Percentiles rank a stretch among this genome's conserved stretches.
These are phyloP conservation scores for Thymus quinquecostatus DNA, from an alignment of 257 asterid species.

Conservation along the genomic window DNA sequence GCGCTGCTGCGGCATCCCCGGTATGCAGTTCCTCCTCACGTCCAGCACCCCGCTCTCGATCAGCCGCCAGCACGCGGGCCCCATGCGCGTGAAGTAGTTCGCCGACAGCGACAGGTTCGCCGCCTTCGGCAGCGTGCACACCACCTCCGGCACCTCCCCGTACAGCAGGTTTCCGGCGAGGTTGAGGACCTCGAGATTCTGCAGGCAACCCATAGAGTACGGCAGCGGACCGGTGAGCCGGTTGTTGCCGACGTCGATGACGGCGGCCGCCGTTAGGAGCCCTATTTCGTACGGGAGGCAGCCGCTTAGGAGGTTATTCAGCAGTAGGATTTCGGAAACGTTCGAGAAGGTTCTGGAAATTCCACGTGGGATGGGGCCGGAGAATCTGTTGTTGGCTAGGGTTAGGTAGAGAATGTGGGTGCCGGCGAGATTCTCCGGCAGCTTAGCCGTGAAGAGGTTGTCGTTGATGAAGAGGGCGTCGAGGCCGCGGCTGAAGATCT, in stretches of 20 bases:
- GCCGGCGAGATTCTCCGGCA: slow-evolving; percentile 49
- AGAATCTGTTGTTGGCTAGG: slow-evolving; percentile 68
- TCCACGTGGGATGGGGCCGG: slow-evolving; percentile 66
- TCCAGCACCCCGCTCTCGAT: slow-evolving; percentile 59
- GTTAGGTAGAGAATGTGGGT: slow-evolving; percentile 49
- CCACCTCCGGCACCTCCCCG: slow-evolving; percentile 62
- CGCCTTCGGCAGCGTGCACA: slow-evolving; percentile 52
- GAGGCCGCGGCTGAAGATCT: slow-evolving; percentile 52
- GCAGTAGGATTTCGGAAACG: slow-evolving; percentile 48
- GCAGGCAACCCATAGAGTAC: slow-evolving; percentile 58
- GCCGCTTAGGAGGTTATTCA: slow-evolving; percentile 61
- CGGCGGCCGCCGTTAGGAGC: slow-evolving; percentile 47
- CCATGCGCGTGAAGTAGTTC: slow-evolving; percentile 60
- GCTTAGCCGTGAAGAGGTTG: slow-evolving; percentile 53
- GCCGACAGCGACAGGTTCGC: slow-evolving; percentile 58
- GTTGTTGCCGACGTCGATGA: slow-evolving; percentile 61
- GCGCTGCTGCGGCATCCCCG: slow-evolving; percentile 63
- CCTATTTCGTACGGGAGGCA: slow-evolving; percentile 72
- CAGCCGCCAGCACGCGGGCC: slow-evolving; percentile 57
- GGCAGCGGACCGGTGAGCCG: slow-evolving; percentile 65
- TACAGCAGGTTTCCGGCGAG: slow-evolving; percentile 58
- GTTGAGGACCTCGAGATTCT: slow-evolving; percentile 55
- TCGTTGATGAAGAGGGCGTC: slow-evolving; percentile 68
- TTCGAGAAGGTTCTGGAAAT: slow-evolving; percentile 38
- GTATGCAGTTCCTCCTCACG: slow-evolving; percentile 62